These are phyloP conservation scores for Rubus idaeus DNA, from an alignment of 306 rosid genomes.

Conservation along the genomic window DNA sequence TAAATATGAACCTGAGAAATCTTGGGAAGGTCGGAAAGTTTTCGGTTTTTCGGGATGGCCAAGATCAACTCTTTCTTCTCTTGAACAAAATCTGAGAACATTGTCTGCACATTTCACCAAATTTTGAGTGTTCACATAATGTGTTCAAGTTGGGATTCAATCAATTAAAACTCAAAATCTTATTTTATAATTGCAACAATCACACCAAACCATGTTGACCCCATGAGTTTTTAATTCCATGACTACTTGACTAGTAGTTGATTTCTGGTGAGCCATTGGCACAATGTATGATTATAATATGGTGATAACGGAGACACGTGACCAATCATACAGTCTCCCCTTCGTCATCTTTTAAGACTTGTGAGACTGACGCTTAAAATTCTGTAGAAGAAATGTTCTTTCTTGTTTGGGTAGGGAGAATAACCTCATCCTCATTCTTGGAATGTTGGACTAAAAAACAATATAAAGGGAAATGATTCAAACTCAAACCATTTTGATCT, in stretches of 20 bases:
- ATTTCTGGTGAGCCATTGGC: neutral
- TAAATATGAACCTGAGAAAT: conserved; percentile 59
- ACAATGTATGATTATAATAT: neutral
- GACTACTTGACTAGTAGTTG: neutral
- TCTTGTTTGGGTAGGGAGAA: neutral
- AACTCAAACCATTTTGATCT: too few species aligned
- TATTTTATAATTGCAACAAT: neutral
- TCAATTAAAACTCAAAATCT: neutral
- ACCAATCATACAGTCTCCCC: too few species aligned
- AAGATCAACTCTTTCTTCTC: conserved; percentile 71
- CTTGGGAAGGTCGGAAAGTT: conserved; percentile 58
- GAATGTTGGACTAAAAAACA: too few species aligned
- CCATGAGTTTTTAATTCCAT: neutral
- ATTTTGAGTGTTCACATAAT: neutral
- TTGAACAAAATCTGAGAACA: conserved; percentile 61
- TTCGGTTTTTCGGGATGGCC: conserved; percentile 57
- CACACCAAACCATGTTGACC: neutral
- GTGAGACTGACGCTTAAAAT: too few species aligned
- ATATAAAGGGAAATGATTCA: too few species aligned
- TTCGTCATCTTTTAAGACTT: too few species aligned
- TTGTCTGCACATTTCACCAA: conserved; percentile 49
- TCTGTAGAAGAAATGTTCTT: neutral
- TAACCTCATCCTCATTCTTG: neutral
- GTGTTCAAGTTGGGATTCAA: neutral
- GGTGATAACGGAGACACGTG: too few species aligned